phyloP scores from a whole-genome alignment of 805 yeast species.

The Candida quercuum region DNA sequence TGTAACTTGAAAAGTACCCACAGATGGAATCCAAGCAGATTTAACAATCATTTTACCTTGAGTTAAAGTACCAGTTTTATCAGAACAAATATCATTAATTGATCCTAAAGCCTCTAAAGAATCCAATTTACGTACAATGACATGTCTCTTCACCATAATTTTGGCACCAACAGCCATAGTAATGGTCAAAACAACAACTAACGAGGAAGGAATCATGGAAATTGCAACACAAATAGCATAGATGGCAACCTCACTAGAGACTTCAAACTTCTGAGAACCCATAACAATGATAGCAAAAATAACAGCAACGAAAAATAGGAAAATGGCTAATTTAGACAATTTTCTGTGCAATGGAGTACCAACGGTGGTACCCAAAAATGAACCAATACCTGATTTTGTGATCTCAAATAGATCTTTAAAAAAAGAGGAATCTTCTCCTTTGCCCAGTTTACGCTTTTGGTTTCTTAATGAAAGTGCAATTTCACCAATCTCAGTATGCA shows the following conservation, averaged over 20 bases:
- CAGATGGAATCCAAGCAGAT: conserved; percentile 61
- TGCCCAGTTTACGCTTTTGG: conserved; percentile 35
- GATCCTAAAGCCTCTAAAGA: conserved; percentile 78
- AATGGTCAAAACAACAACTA: conserved; percentile 76
- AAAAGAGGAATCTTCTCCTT: conserved; percentile 38
- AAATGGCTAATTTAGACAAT: conserved; percentile 70
- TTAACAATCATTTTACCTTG: conserved; percentile 77
- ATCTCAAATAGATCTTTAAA: conserved; percentile 34
- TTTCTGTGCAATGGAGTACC: conserved; percentile 83
- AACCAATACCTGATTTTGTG: conserved; percentile 50
- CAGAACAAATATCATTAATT: conserved; percentile 75
- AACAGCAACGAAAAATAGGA: conserved; percentile 73
- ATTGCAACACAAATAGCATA: conserved; percentile 81
- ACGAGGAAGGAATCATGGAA: conserved; percentile 78
- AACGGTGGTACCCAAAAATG: conserved; percentile 65
- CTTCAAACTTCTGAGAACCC: conserved; percentile 75
- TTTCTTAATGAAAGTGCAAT: conserved; percentile 58
- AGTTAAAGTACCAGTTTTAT: conserved; percentile 78
- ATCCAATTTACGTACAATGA: conserved; percentile 71
- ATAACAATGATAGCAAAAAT: conserved; percentile 79
- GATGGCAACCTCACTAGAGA: conserved; percentile 77
- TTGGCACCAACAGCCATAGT: conserved; percentile 83
- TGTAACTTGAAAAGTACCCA: conserved; percentile 51
- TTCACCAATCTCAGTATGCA: conserved; percentile 67
- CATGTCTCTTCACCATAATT: conserved; percentile 60